These are phyloP conservation scores for Gossypium mustelinum DNA, from an alignment of 345 rosid species.

Conservation along the genomic window DNA sequence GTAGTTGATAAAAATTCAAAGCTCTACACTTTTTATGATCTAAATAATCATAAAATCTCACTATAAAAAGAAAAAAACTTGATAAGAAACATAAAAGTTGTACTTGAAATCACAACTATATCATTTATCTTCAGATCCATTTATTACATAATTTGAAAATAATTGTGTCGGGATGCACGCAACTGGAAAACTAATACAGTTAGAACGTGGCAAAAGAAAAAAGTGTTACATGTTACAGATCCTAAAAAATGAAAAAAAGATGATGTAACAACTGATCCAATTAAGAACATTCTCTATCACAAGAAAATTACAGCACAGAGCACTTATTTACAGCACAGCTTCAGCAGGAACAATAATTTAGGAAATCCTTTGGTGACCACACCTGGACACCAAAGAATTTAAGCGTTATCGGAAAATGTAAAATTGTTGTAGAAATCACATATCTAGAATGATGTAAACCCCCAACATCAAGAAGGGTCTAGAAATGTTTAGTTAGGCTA, in stretches of 20 bases:
- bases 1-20: not conserved
- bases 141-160: not conserved
- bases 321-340: no score
- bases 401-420: no score
- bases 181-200: not conserved
- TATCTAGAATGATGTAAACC: no score
- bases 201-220: not conserved
- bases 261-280: not conserved
- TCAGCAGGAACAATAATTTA: no score
- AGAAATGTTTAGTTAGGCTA: no score
- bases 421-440: no score
- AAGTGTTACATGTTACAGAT: not conserved
- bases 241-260: conserved; percentile 18
- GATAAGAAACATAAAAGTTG: not conserved
- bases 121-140: not conserved
- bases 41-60: not conserved
- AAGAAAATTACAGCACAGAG: not conserved
- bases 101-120: not conserved
- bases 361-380: no score
- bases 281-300: conserved; percentile 9
- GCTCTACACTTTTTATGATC: not conserved
- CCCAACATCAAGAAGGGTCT: no score
- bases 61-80: not conserved
- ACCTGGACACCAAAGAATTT: no score
- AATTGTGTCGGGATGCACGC: not conserved